Conservation (phyloP, 1,284 basidiomycete species). For the Tilletia indica region DNA sequence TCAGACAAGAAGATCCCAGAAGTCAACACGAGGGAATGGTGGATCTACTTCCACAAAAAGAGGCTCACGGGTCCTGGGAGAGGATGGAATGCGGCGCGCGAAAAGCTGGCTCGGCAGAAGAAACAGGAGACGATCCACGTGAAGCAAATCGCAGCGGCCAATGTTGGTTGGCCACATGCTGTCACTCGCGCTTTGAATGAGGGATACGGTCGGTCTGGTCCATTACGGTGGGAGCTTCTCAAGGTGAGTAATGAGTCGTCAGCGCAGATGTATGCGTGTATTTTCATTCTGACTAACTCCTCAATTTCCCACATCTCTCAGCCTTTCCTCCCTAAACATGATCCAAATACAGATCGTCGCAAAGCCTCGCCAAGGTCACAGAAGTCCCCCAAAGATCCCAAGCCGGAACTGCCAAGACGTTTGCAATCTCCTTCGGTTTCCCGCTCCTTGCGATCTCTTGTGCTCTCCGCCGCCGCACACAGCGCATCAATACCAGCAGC, state of each 20-base stretch:
- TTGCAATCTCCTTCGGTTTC: constrained; percentile 20
- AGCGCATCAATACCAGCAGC: constrained; percentile 13
- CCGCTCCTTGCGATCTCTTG: constrained; percentile 17
- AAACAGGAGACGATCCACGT: neutral
- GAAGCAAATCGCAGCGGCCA: constrained; percentile 23
- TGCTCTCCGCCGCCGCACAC: constrained; percentile 15
- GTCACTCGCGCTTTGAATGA: constrained; percentile 25
- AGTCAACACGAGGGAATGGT: no score
- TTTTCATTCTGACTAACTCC: neutral
- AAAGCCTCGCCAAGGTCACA: neutral
- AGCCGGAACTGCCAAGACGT: neutral
- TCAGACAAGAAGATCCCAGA: no score
- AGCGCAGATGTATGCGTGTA: neutral
- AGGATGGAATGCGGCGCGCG: neutral
- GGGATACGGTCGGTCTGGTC: constrained; percentile 26
- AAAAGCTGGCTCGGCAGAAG: neutral
- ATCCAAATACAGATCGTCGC: neutral
- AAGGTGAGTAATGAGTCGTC: neutral
- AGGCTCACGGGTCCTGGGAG: neutral
- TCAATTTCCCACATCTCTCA: constrained; percentile 19
- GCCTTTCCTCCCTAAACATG: constrained; percentile 19
- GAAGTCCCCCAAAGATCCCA: neutral
- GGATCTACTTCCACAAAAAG: no score
- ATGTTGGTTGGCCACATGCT: constrained; percentile 27
- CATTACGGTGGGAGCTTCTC: constrained; percentile 18